These are phyloP conservation scores for Baeospora myosura DNA, from an alignment of 1,284 basidiomycete species.

Conservation along the genomic window DNA sequence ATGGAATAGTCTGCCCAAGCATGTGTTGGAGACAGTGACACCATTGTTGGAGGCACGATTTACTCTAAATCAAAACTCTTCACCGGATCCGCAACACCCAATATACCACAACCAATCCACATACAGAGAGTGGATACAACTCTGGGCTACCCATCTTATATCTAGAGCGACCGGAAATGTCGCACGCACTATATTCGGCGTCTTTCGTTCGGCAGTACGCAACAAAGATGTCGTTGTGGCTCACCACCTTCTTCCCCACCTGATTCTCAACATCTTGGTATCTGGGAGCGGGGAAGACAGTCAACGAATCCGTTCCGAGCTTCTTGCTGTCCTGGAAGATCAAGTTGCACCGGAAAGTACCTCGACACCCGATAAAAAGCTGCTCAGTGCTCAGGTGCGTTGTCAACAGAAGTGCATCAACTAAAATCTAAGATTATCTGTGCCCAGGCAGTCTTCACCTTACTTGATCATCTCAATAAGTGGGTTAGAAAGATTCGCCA, in stretches of 20 bases:
- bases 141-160: slow-evolving; percentile 87
- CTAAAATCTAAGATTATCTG: slow-evolving; percentile 1
- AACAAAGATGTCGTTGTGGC: slow-evolving; percentile 91
- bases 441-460: slow-evolving; percentile 78
- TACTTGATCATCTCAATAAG: slow-evolving; percentile 92
- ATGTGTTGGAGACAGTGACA: slow-evolving; percentile 81
- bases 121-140: slow-evolving; percentile 94
- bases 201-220: slow-evolving; percentile 74
- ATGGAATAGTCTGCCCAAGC: slow-evolving; percentile 78
- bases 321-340: slow-evolving; percentile 80
- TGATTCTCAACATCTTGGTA: slow-evolving; percentile 83
- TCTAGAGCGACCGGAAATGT: slow-evolving; percentile 48
- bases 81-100: slow-evolving; percentile 46
- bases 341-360: slow-evolving; percentile 63
- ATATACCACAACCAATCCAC: slow-evolving; percentile 74
- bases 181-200: slow-evolving; percentile 69
- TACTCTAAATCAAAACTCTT: slow-evolving; percentile 33
- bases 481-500: slow-evolving; percentile 75
- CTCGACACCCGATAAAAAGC: slow-evolving; percentile 68
- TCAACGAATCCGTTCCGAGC: slow-evolving; percentile 67
- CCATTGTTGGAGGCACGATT: slow-evolving; percentile 83
- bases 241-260: slow-evolving; percentile 85
- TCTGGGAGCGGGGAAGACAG: slow-evolving; percentile 63
- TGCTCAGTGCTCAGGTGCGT: slow-evolving; percentile 83
- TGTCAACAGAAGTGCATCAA: not conserved